These are phyloP conservation scores for Talaromyces sp. DNA, from an alignment of 2,329 filamentous ascomycete species.

Conservation along the genomic window DNA sequence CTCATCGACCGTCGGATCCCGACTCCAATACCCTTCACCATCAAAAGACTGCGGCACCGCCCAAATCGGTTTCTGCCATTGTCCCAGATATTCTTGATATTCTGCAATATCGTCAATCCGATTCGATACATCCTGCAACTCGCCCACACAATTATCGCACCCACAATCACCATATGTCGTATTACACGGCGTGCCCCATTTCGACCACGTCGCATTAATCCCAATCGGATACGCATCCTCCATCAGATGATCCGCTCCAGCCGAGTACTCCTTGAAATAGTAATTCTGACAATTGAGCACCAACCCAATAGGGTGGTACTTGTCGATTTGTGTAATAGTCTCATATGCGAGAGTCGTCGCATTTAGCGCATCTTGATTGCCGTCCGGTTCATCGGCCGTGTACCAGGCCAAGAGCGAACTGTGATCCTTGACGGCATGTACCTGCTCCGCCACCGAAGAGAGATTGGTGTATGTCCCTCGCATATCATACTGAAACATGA, in stretches of 20 bases:
- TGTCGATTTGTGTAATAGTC: slow-evolving; percentile 12
- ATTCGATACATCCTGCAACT: slow-evolving; percentile 16
- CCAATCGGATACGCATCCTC: slow-evolving; percentile 18
- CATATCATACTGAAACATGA: slow-evolving; percentile 19
- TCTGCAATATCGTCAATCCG: slow-evolving; percentile 11
- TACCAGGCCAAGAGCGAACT: slow-evolving; percentile 13
- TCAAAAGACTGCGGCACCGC: slow-evolving; percentile 16
- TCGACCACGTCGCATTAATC: slow-evolving; percentile 17
- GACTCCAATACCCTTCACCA: slow-evolving; percentile 15
- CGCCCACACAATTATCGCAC: slow-evolving; percentile 16
- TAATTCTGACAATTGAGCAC: slow-evolving; percentile 17
- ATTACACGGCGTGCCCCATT: slow-evolving; percentile 17
- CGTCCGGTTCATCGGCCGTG: slow-evolving; percentile 17
- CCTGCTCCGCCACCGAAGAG: slow-evolving; percentile 12
- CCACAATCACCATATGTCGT: slow-evolving; percentile 16
- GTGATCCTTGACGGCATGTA: slow-evolving; percentile 12
- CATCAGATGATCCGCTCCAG: slow-evolving; percentile 17
- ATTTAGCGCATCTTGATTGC: slow-evolving; percentile 13
- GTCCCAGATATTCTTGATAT: slow-evolving; percentile 15
- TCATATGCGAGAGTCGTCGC: slow-evolving; percentile 14
- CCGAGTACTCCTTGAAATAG: slow-evolving; percentile 15
- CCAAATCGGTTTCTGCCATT: slow-evolving; percentile 15
- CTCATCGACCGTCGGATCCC: slow-evolving; percentile 12
- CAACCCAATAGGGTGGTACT: slow-evolving; percentile 14
- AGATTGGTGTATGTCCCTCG: slow-evolving; percentile 15